A percentile compares a stretch with the other conserved stretches of the same genome.
Evolutionary conservation across 768 basidiomycete genomes (phyloP).

Genomic region (Glaciozyma martinii): DNA sequence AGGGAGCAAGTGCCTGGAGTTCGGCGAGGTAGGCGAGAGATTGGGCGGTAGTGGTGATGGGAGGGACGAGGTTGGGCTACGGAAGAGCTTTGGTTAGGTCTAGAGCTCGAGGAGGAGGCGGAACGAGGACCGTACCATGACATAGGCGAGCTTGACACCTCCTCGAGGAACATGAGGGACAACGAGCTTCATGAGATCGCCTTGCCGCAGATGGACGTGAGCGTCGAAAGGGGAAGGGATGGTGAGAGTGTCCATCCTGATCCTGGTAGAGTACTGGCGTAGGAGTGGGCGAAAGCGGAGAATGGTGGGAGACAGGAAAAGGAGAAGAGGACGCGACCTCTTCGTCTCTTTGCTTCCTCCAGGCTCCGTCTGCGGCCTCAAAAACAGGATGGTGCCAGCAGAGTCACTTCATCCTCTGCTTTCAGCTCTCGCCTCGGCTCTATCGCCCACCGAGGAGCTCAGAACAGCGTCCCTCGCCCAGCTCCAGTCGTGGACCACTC

Average conservation of each 20-base stretch:
- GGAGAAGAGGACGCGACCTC: too few relatives aligned
- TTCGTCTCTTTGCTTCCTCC: too few relatives aligned
- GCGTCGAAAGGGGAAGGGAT: constrained; percentile 66
- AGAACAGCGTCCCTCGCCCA: constrained; percentile 3
- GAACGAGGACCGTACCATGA: constrained; percentile 58
- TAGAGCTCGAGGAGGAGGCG: too few relatives aligned
- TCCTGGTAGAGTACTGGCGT: background rate
- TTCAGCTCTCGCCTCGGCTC: constrained; percentile 7
- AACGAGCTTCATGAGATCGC: constrained; percentile 67
- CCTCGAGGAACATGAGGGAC: constrained; percentile 82
- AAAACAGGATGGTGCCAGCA: background rate
- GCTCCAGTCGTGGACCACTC: constrained; percentile 20
- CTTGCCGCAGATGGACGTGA: constrained; percentile 94
- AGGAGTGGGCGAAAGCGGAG: background rate
- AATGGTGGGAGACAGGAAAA: background rate
- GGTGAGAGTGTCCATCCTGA: constrained; percentile 5
- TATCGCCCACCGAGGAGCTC: background rate
- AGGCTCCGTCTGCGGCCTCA: background rate
- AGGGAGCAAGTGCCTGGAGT: constrained; percentile 64
- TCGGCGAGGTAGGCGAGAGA: constrained; percentile 70
- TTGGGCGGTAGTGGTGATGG: constrained; percentile 36
- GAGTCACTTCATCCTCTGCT: constrained; percentile 2
- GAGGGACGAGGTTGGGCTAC: constrained; percentile 60
- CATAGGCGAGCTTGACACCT: constrained; percentile 84
- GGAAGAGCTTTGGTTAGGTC: background rate